Conservation (phyloP, 805 yeast species). For the Lipomyces sp. region DNA sequence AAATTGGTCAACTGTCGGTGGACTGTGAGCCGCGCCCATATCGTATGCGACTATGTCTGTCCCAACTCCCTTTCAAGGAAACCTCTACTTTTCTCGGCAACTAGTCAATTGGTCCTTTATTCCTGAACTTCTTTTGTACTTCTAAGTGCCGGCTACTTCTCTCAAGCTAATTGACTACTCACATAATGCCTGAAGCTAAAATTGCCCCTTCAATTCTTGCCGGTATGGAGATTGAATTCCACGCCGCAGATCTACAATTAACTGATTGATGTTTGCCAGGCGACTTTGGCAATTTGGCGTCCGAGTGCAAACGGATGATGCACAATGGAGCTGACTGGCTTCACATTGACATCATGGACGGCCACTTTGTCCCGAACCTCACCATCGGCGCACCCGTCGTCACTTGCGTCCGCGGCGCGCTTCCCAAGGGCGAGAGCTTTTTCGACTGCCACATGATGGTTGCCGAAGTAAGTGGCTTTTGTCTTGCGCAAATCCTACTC, state of each 20-base stretch:
- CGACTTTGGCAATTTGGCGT: slow-evolving; percentile 84
- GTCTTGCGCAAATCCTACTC: background rate
- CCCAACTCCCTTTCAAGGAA: no score
- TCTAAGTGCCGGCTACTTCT: no score
- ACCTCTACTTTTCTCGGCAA: no score
- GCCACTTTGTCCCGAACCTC: slow-evolving; percentile 95
- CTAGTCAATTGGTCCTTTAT: no score
- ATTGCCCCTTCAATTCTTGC: slow-evolving; percentile 95
- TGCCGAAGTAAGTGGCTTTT: slow-evolving; percentile 37
- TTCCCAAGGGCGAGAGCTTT: slow-evolving; percentile 63
- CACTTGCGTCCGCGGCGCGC: slow-evolving; percentile 65
- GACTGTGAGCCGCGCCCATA: no score
- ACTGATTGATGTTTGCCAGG: slow-evolving; percentile 27
- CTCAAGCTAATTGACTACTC: no score
- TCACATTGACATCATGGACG: slow-evolving; percentile 98
- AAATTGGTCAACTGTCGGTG: no score
- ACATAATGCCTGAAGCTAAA: slow-evolving; percentile 67
- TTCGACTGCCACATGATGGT: slow-evolving; percentile 99
- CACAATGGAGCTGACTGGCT: slow-evolving; percentile 91
- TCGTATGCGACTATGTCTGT: no score
- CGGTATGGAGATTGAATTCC: slow-evolving; percentile 39
- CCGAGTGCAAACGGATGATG: slow-evolving; percentile 79
- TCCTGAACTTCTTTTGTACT: background rate
- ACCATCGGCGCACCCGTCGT: slow-evolving; percentile 92
- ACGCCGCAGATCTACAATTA: background rate